Conservation (phyloP, 2,329 filamentous ascomycete species). For the Bimuria novae-zelandiae region DNA sequence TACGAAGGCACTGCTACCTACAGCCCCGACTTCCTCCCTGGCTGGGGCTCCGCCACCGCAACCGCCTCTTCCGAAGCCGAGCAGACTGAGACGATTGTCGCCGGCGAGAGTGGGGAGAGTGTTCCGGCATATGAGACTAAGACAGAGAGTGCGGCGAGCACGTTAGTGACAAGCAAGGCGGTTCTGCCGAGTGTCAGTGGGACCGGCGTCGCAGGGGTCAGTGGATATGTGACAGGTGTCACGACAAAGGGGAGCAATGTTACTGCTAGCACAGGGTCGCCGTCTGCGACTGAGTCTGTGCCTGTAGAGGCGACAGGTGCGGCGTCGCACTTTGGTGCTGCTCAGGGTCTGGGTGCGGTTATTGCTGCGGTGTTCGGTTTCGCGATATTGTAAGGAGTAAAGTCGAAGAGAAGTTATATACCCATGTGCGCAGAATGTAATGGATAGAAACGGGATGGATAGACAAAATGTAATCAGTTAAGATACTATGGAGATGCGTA, state of each 20-base stretch:
- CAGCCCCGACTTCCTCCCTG: slow-evolving; percentile 54
- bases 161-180: background rate
- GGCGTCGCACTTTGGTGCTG: slow-evolving; percentile 11
- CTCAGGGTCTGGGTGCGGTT: slow-evolving; percentile 10
- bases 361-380: slow-evolving; percentile 22
- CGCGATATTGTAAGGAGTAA: slow-evolving; percentile 20
- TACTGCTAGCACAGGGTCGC: slow-evolving; percentile 14
- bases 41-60: slow-evolving; percentile 10
- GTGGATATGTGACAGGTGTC: background rate
- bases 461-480: background rate
- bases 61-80: slow-evolving; percentile 1
- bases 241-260: slow-evolving; percentile 12
- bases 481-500: no score
- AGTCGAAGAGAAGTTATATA: background rate
- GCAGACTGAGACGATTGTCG: slow-evolving; percentile 13
- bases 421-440: background rate
- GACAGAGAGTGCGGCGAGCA: slow-evolving; percentile 3
- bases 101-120: slow-evolving; percentile 8
- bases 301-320: slow-evolving; percentile 20
- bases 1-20: slow-evolving; percentile 63
- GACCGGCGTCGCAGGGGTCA: background rate
- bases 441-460: background rate
- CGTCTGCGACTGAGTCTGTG: slow-evolving; percentile 3
- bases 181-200: slow-evolving; percentile 1
- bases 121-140: slow-evolving; percentile 1